Conservation (phyloP, 1,139 yeast species). For the Saccharomycopsis hybrid region DNA sequence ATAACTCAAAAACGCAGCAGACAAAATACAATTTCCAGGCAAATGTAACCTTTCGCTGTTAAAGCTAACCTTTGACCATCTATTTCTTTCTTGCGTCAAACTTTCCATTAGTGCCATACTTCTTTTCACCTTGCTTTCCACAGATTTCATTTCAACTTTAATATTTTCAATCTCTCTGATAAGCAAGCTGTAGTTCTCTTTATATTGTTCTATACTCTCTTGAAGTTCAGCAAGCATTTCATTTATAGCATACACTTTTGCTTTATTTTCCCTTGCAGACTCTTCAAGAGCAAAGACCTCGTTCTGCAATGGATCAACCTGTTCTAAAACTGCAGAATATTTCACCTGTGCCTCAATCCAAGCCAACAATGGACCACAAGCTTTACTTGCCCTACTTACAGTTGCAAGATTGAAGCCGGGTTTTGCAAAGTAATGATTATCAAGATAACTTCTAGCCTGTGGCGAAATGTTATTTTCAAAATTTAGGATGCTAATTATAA, state of each 20-base stretch:
- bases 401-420: conserved; percentile 65
- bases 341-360: conserved; percentile 88
- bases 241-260: conserved; percentile 67
- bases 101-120: conserved; percentile 59
- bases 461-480: conserved; percentile 52
- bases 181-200: conserved; percentile 59
- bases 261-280: conserved; percentile 55
- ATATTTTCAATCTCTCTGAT: conserved; percentile 76
- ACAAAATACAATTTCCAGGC: conserved; percentile 59
- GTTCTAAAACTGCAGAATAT: conserved; percentile 62
- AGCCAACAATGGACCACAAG: conserved; percentile 85
- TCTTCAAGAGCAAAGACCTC: conserved; percentile 59
- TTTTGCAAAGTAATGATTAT: conserved; percentile 50
- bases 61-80: conserved; percentile 64
- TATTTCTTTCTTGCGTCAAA: conserved; percentile 58
- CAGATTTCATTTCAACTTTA: conserved; percentile 60
- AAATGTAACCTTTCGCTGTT: conserved; percentile 40
- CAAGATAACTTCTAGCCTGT: conserved; percentile 51
- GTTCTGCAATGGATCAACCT: conserved; percentile 65
- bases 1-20: conserved; percentile 58
- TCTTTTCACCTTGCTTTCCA: conserved; percentile 54
- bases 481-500: conserved; percentile 73
- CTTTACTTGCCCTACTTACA: conserved; percentile 86
- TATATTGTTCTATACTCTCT: conserved; percentile 59
- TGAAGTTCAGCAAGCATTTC: conserved; percentile 78